Conservation (phyloP, 345 rosid species). For the Citrus trifoliata region DNA sequence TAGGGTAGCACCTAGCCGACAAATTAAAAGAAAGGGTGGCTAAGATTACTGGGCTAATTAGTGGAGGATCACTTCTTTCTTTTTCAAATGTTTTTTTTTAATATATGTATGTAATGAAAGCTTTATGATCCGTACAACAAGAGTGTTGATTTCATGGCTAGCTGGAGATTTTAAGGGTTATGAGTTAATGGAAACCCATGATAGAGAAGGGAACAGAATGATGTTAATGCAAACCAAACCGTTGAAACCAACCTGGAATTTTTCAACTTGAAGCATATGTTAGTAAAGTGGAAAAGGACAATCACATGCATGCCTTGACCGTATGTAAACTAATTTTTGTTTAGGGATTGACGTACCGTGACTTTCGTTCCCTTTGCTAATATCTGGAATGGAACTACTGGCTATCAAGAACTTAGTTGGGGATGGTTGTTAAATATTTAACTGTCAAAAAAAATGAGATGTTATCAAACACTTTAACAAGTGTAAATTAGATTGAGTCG, state of each 20-base stretch:
- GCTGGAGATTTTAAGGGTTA: neutral
- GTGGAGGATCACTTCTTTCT: conserved; percentile 48
- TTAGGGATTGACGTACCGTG: too few relatives aligned
- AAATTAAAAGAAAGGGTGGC: conserved; percentile 10
- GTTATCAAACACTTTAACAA: too few relatives aligned
- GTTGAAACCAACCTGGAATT: neutral
- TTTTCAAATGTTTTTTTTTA: conserved; percentile 7
- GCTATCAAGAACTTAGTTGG: too few relatives aligned
- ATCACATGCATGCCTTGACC: neutral
- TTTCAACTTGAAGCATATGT: neutral
- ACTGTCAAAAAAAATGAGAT: too few relatives aligned
- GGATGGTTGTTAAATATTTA: too few relatives aligned
- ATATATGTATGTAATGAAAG: neutral
- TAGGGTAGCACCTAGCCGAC: conserved; percentile 42
- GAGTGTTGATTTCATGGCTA: neutral
- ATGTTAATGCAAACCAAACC: conserved; percentile 22
- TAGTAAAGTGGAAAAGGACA: neutral
- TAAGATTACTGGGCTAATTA: conserved; percentile 15
- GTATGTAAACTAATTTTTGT: neutral
- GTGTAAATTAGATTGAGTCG: too few relatives aligned
- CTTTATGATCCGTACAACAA: conserved; percentile 16
- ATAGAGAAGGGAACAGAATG: neutral
- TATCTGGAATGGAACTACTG: too few relatives aligned
- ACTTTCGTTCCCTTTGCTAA: too few relatives aligned
- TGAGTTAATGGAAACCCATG: neutral